These are phyloP conservation scores for Coix lacrymajobi DNA, from an alignment of 176 grass and related monocot genomes.

Conservation along the genomic window DNA sequence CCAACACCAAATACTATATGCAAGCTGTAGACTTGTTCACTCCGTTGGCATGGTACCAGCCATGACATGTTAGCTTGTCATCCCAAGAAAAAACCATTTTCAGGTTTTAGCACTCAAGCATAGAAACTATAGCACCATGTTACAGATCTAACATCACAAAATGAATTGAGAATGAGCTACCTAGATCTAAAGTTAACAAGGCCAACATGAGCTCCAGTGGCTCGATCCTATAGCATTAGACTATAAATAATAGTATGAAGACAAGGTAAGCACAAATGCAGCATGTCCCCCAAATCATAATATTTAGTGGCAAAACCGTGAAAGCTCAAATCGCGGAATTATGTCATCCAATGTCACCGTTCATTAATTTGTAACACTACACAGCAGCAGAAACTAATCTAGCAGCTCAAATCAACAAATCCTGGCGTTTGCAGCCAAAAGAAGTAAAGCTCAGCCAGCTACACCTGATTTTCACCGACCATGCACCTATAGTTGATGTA, in stretches of 20 bases:
- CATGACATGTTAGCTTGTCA: not conserved
- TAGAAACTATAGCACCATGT: not conserved
- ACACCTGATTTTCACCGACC: not conserved
- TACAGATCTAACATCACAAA: not conserved
- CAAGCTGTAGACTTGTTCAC: not conserved
- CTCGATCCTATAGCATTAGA: not conserved
- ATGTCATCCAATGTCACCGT: not conserved
- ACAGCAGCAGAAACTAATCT: not conserved
- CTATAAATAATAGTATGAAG: not conserved
- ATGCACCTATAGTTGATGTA: not conserved
- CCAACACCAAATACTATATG: not conserved
- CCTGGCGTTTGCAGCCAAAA: not conserved
- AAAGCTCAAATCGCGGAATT: not conserved
- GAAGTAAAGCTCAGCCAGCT: not conserved
- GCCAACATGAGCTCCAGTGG: not conserved
- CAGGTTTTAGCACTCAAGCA: not conserved
- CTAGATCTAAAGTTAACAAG: not conserved
- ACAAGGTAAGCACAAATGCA: not conserved
- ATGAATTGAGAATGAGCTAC: not conserved
- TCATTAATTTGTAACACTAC: not conserved
- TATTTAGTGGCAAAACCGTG: not conserved
- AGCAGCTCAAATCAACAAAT: constrained; percentile 13
- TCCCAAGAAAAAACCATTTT: not conserved
- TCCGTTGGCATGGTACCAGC: not conserved
- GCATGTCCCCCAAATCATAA: not conserved